phyloP scores from a whole-genome alignment of 768 basidiomycete genomes.

The Tricholoma sp. region DNA sequence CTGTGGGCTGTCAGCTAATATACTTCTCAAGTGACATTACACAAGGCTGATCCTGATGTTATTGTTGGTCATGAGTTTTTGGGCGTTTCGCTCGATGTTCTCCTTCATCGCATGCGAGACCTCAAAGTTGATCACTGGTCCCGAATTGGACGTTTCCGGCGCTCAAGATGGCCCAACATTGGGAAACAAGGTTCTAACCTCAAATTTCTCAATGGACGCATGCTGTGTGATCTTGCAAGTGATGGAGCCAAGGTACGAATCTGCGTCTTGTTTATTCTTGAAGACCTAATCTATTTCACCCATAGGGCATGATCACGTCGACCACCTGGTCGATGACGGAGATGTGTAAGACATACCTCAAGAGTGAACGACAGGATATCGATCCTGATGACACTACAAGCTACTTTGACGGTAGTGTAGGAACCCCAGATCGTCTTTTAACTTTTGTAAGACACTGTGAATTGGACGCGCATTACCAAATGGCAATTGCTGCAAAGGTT shows the following conservation, averaged over 20 bases:
- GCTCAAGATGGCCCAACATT: constrained; percentile 77
- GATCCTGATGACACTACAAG: constrained; percentile 92
- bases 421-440: constrained; percentile 70
- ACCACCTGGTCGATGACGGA: constrained; percentile 98
- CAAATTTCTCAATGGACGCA: constrained; percentile 75
- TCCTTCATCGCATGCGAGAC: constrained; percentile 87
- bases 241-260: constrained; percentile 82
- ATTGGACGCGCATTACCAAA: constrained; percentile 92
- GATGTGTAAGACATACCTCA: constrained; percentile 91
- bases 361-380: constrained; percentile 84
- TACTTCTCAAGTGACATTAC: constrained; percentile 53
- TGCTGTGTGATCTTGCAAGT: constrained; percentile 90
- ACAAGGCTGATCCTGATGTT: constrained; percentile 90
- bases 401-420: constrained; percentile 82
- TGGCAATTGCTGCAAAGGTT: constrained; percentile 93
- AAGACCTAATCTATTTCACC: neutral
- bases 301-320: constrained; percentile 90
- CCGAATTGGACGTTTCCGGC: constrained; percentile 83
- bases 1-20: neutral
- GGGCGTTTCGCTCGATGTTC: constrained; percentile 83
- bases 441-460: constrained; percentile 93
- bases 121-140: constrained; percentile 94
- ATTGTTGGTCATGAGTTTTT: constrained; percentile 94
- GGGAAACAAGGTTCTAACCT: constrained; percentile 82
- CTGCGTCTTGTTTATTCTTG: neutral